phyloP scores from a whole-genome alignment of 2,329 filamentous ascomycete genomes.

The Colletotrichum zoysiae region DNA sequence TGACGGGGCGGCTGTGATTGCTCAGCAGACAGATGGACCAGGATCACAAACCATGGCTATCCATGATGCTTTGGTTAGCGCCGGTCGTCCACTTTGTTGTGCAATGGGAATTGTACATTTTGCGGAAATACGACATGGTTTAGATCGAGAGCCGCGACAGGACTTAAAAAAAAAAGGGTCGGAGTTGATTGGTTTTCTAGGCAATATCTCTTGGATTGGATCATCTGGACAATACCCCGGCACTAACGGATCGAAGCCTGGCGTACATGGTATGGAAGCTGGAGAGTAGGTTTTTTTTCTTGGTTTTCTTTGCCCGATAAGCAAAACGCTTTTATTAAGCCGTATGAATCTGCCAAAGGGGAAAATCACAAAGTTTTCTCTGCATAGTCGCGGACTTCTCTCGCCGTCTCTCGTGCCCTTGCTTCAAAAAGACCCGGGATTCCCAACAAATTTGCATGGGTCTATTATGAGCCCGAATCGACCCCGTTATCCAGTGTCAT shows the following conservation, averaged over 20 bases:
- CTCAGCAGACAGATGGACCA: background rate
- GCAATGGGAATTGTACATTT: background rate
- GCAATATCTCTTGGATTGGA: constrained; percentile 6
- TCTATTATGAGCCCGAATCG: background rate
- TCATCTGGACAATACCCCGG: constrained; percentile 24
- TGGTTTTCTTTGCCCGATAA: background rate
- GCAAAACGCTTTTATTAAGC: background rate
- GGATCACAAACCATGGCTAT: background rate
- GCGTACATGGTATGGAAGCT: constrained; percentile 8
- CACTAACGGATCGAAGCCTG: constrained; percentile 3
- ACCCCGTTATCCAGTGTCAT: background rate
- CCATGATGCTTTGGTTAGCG: background rate
- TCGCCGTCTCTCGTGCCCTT: background rate
- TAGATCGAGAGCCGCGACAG: background rate
- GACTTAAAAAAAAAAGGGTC: background rate
- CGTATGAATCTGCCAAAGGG: background rate
- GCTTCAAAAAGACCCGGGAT: background rate
- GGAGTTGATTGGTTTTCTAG: constrained; percentile 14
- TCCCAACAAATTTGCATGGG: background rate
- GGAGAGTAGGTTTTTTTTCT: background rate
- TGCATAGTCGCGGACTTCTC: background rate
- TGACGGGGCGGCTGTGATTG: constrained; percentile 55
- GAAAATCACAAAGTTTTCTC: background rate
- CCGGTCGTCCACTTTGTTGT: background rate
- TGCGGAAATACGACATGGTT: no score